Evolutionary conservation across 805 yeast genomes (phyloP), one percentile per base, ranked within the genome.

Genomic region (Starmera quercuum): DNA sequence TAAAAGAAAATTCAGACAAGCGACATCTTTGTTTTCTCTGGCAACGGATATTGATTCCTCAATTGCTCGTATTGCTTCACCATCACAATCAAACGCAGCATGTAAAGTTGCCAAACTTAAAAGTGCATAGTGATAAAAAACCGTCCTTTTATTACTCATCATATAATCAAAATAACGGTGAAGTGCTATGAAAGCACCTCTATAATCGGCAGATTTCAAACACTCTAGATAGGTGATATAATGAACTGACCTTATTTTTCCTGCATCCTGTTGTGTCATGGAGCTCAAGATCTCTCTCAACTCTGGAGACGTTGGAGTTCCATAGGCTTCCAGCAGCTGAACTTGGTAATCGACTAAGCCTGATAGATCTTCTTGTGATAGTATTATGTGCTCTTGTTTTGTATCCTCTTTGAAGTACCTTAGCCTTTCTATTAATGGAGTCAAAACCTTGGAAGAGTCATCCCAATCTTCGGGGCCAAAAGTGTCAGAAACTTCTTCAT

Each of bases 21-120:
- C 64, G 35, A 73, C 66, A 53, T 88, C 95, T 40, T 78, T 78
- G 45, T 81, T 79, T 47, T 87, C 95, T 44, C 96, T 63, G 0
- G 96, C 96, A 3, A 87, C 86, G 6, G 82, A 66, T 3, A 86
- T 81, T 0, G 96, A 92, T 53, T 87, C 96, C 41, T 82, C 85
- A 7, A 86, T 82, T 1, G 95, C 80, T 42, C 79, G 68, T 11
- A 85, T 53, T 0, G 95, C 95, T 58, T 59, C 47, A 6, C 41
- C 45, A 39, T 74, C 73, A 38, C 78, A 76, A 16, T 77, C 76
- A 53, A 82, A 83, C 28, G 71, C 71, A 14, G 83, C 82, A 41
- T 84, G 85, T 20, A 83, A 53, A 0, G 81, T 66, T 0, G 94
- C 92, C 29, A 80, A 62, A 3, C 83, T 77, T 9, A 83, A 63